Evolutionary conservation across 768 basidiomycete genomes (phyloP), one percentile per base, ranked within the genome.

Genomic region (Naematelia aurantialba): DNA sequence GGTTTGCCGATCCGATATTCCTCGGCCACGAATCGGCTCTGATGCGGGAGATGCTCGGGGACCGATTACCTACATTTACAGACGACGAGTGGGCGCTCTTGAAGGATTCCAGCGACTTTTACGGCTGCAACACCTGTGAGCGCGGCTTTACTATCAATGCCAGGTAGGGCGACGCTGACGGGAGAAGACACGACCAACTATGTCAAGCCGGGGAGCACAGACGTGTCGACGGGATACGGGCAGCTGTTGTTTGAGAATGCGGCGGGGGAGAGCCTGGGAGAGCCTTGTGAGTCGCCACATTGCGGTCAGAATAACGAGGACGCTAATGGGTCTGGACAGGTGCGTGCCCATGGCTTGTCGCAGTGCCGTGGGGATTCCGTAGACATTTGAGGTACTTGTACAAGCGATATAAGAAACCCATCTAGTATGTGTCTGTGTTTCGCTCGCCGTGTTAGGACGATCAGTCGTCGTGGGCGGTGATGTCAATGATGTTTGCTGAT

Each of bases 1-100:
- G 68, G 68, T 67, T 69, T 57, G 77, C 81, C 81, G 85, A 86
- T 68, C 83, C 85, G 2, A 83, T 88, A 50, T 86, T 88, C 76
- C 83, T 86, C 53, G 53, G 53, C 8, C 17, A 42, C 17, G 53
- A 55, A 26, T 55, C 53, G 31, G 31, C 17, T 1, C n/a, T 42
- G 39, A 39, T 55, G 29, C 8, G 53, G 11, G 31, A 55, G 29
- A 34, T 55, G 29, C 27, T 55, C 17, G 53, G 53, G 19, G 53
- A 55, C 3, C 11, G 31, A 24, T 24, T 55, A 29, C 53, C 53
- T 19, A 34, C 31, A 1, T 55, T 55, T 42, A 55, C 53, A 21
- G 12, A 10, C 1, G 53, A 55, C 1, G 53, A 55, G 53, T 42
- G 29, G 53, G 19, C n/a, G 53, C 53, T 55, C n/a, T 21, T 55